Base-by-base conservation (phyloP, 495 filamentous ascomycete species). In the Penicillium daleae region DNA sequence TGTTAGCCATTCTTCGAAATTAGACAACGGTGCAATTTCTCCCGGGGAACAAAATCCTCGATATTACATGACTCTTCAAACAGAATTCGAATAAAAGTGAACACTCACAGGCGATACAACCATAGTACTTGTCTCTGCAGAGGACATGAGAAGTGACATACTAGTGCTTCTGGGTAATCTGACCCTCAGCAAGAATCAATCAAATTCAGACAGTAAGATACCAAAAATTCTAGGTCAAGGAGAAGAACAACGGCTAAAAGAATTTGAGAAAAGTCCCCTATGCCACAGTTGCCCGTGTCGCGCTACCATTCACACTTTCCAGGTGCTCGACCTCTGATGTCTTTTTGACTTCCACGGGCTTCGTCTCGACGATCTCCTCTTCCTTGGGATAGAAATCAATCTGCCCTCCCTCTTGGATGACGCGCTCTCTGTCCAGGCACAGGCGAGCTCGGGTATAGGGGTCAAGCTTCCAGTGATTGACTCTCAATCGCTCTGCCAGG, bases 401-500 rank as follows among this genome's bases (percentile, higher is more conserved):
- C 62, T 78, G 76, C 2, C 91, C 91, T 17, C 82, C 88, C 1
- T 80, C 71, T 49, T 82, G 74, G 46, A 95, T 83, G 53, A 94
- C 81, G 0, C 89, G 85, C 4, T 78, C 84, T 21, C 92, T 84
- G 67, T 95, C 92, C 59, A 93, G 91, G 33, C 80, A 74, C 7
- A 83, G 85, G 66, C 87, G 78, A 15, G 90, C 90, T n/a, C 92
- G 80, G 8, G 90, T 40, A 71, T 92, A 92, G 0, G 89, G 89
- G 67, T 95, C 91, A 2, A 92, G 66, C 22, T 77, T 71, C 94
- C 95, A 99, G 75, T 97, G 96, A 60, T 92, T 91, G 40, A 84
- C 80, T 10, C 85, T 79, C 59, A 97, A 70, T 50, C 82, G 73
- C 61, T 83, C 84, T 0, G 87, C 77, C 4, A 97, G 70, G 49